These are phyloP conservation scores for Pythium graminicola DNA, from an alignment of 352 stramenopile species.

Conservation along the genomic window DNA sequence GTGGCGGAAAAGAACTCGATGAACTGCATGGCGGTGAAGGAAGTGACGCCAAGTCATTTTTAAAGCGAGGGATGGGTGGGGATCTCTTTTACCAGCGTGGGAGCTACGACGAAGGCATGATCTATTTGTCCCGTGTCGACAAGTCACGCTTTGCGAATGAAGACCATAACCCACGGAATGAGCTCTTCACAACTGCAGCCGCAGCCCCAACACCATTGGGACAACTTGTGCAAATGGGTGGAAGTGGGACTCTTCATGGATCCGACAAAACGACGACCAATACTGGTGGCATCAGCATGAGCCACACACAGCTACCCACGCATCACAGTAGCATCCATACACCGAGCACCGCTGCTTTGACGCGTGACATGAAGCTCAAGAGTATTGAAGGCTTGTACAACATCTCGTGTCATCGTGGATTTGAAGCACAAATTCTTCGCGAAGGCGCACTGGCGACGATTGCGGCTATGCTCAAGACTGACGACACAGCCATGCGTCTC, in stretches of 20 bases:
- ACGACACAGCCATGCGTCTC: constrained; percentile 57
- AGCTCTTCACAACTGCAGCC: constrained; percentile 38
- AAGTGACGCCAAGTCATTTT: constrained; percentile 15
- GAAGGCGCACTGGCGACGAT: constrained; percentile 62
- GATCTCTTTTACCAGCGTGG: constrained; percentile 84
- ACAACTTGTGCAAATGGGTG: constrained; percentile 37
- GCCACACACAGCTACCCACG: constrained; percentile 7
- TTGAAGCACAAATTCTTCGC: constrained; percentile 63
- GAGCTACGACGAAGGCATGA: constrained; percentile 78
- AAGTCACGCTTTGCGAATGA: constrained; percentile 56
- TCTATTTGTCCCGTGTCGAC: constrained; percentile 81
- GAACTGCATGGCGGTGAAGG: background rate
- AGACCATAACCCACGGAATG: constrained; percentile 45
- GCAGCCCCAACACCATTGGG: constrained; percentile 40
- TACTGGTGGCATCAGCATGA: background rate
- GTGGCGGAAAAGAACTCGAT: constrained; percentile 16
- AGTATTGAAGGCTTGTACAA: constrained; percentile 72
- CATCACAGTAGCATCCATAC: background rate
- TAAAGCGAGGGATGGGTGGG: constrained; percentile 35
- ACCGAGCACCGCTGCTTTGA: constrained; percentile 23
- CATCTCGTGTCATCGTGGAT: constrained; percentile 68
- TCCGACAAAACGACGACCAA: too few species aligned
- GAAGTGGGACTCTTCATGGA: constrained; percentile 17
- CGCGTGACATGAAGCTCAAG: constrained; percentile 69
- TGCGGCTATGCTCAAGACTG: constrained; percentile 52